Evolutionary conservation across 1,139 yeast genomes (phyloP).

Genomic region (Candida freyschussii): DNA sequence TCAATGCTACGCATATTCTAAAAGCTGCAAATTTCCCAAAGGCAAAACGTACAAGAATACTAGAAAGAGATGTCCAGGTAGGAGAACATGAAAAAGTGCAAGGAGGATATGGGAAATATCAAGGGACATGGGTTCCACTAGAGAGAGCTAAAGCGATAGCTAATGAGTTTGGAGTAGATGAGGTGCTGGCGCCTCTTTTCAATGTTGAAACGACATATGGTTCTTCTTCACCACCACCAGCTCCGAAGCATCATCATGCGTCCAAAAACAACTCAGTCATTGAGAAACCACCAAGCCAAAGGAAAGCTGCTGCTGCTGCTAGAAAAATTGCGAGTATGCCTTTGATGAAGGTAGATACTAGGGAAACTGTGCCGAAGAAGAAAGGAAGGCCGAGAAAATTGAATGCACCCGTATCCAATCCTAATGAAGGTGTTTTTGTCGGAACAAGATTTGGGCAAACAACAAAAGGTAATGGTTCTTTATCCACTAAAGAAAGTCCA

Average conservation of each 20-base stretch:
- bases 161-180: slow-evolving; percentile 64
- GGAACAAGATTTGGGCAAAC: slow-evolving; percentile 13
- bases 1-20: slow-evolving; percentile 94
- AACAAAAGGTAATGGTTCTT: not conserved
- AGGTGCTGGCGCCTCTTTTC: slow-evolving; percentile 62
- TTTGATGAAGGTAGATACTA: slow-evolving; percentile 22
- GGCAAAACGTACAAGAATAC: slow-evolving; percentile 85
- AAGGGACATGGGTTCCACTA: slow-evolving; percentile 96
- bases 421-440: slow-evolving; percentile 23
- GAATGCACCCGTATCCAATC: slow-evolving; percentile 16
- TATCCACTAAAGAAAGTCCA: no score
- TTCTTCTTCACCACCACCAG: slow-evolving; percentile 69
- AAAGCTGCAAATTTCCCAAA: slow-evolving; percentile 94
- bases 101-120: slow-evolving; percentile 96
- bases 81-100: slow-evolving; percentile 90
- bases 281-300: slow-evolving; percentile 10
- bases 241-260: slow-evolving; percentile 80
- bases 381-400: slow-evolving; percentile 47
- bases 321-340: slow-evolving; percentile 24
- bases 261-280: slow-evolving; percentile 22
- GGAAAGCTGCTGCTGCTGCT: slow-evolving; percentile 16
- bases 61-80: slow-evolving; percentile 86
- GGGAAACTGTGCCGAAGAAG: slow-evolving; percentile 26
- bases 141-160: slow-evolving; percentile 55
- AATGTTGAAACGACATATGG: slow-evolving; percentile 58